Percentiles rank a stretch among this genome's conserved stretches.
Conservation (phyloP, 768 basidiomycete genomes). For the Boletus coccyginus region DNA sequence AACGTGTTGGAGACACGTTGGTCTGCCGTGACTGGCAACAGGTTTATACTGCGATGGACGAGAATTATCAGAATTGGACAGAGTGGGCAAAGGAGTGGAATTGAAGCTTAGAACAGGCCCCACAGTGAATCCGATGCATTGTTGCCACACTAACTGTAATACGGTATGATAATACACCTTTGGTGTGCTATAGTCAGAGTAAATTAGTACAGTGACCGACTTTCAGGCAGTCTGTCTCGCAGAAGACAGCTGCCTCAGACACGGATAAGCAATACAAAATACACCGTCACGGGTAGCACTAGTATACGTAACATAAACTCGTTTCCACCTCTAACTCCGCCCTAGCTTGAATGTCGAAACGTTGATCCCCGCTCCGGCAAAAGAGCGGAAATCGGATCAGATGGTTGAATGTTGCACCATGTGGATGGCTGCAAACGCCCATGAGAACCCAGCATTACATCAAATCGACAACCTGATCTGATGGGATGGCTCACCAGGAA, state of each 20-base stretch:
- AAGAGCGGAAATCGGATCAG: neutral
- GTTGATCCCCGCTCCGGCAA: no score
- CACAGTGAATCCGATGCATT: no score
- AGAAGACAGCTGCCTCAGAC: no score
- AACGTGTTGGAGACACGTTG: conserved; percentile 13
- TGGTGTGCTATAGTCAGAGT: neutral
- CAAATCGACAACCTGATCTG: neutral
- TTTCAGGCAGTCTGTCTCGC: no score
- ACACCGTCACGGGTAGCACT: no score
- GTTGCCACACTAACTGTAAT: neutral
- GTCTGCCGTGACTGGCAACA: conserved; percentile 11
- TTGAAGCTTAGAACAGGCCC: neutral
- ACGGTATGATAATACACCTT: neutral
- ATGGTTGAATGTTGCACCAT: conserved; percentile 10
- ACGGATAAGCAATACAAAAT: no score
- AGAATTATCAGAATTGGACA: conserved; percentile 6
- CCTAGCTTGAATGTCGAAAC: no score
- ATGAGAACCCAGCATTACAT: neutral
- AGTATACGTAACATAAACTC: no score
- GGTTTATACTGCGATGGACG: conserved; percentile 2
- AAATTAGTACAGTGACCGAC: no score
- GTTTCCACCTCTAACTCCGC: no score
- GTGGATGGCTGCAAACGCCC: conserved; percentile 2
- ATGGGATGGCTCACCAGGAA: conserved; percentile 6
- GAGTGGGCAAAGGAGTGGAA: conserved; percentile 12